phyloP scores from a whole-genome alignment of 805 yeast genomes.

The Millerozyma acaciae region DNA sequence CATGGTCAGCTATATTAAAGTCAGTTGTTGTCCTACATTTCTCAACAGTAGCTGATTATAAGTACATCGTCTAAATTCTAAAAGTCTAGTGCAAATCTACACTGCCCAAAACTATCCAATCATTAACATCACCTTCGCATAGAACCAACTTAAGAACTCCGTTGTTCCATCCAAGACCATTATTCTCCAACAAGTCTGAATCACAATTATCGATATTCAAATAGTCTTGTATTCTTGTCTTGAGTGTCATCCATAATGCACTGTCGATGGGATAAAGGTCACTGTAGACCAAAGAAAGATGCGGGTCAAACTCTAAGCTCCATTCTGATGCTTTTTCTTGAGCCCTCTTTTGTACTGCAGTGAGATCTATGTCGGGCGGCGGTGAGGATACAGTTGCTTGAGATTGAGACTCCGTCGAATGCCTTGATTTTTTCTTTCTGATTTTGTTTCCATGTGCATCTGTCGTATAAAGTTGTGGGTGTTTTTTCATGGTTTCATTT shows the following conservation, averaged over 20 bases:
- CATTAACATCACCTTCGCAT: slow-evolving; percentile 67
- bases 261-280: slow-evolving; percentile 61
- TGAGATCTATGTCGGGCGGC: slow-evolving; percentile 23
- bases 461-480: slow-evolving; percentile 37
- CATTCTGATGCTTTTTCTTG: slow-evolving; percentile 52
- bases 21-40: background rate
- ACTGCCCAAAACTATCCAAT: slow-evolving; percentile 65
- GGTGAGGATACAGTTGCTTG: slow-evolving; percentile 5
- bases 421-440: slow-evolving; percentile 22
- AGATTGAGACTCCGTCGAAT: slow-evolving; percentile 6
- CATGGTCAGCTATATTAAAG: no score
- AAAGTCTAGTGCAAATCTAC: slow-evolving; percentile 34
- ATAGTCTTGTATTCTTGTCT: slow-evolving; percentile 62
- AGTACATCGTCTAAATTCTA: background rate
- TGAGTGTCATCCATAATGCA: slow-evolving; percentile 60
- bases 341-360: slow-evolving; percentile 33
- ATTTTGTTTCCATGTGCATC: slow-evolving; percentile 29
- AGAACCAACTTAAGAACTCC: slow-evolving; percentile 64
- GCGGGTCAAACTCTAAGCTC: slow-evolving; percentile 67
- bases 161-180: slow-evolving; percentile 57
- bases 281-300: slow-evolving; percentile 67
- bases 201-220: slow-evolving; percentile 48
- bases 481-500: slow-evolving; percentile 28
- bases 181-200: slow-evolving; percentile 28
- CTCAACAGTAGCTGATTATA: background rate